These are phyloP conservation scores for Kwoniella sp. DNA, from an alignment of 768 basidiomycete species.

Conservation along the genomic window DNA sequence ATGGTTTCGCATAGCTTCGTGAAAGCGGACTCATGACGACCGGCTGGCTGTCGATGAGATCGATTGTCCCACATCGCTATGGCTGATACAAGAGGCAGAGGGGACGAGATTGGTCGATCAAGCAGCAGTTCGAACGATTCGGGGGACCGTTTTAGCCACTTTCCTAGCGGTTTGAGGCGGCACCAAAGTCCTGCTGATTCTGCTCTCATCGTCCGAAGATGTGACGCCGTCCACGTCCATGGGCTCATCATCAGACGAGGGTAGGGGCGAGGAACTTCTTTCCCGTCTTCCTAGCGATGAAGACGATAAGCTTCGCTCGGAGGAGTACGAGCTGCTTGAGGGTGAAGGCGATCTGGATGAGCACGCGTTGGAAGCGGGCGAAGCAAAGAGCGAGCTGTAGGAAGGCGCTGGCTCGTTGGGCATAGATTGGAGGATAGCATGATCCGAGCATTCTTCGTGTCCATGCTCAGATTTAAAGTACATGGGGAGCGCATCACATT, in stretches of 20 bases:
- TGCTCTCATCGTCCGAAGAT: constrained; percentile 4
- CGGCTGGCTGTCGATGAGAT: neutral
- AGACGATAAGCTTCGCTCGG: neutral
- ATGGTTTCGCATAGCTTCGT: no score
- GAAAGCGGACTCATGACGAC: no score
- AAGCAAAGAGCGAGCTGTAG: constrained; percentile 13
- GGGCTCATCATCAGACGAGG: constrained; percentile 9
- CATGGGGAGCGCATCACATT: constrained; percentile 50
- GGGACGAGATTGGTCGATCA: neutral
- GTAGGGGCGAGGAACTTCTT: constrained; percentile 6
- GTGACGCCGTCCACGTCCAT: constrained; percentile 21
- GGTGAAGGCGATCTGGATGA: constrained; percentile 13
- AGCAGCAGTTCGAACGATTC: neutral
- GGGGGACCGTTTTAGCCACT: neutral
- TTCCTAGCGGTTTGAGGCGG: neutral
- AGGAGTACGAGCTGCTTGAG: neutral
- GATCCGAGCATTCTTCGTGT: neutral
- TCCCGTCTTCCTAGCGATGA: constrained; percentile 11
- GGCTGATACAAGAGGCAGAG: no score
- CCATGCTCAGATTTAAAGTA: constrained; percentile 25
- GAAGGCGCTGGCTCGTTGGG: constrained; percentile 14
- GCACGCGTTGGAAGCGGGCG: neutral
- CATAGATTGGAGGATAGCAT: neutral
- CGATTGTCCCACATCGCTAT: no score
- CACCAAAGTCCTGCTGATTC: neutral